Evolutionary conservation across 805 yeast species (phyloP).

Genomic region (Metschnikowia matae): DNA sequence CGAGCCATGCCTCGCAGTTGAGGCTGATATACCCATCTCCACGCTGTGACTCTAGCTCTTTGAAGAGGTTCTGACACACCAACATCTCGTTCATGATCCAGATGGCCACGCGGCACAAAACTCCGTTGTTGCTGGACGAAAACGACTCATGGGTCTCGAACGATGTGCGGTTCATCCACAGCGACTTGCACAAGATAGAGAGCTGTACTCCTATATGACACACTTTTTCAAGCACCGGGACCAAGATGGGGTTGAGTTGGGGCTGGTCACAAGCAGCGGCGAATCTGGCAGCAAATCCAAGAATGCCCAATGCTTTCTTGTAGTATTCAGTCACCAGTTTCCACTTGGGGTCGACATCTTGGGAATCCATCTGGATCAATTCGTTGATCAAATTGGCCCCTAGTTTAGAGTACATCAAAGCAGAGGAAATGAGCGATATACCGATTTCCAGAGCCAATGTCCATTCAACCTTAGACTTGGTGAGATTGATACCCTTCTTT

Average conservation of each 20-base stretch:
- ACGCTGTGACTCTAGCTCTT: constrained; percentile 1
- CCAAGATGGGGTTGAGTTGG: constrained; percentile 6
- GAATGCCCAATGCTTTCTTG: constrained; percentile 28
- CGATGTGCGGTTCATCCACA: constrained; percentile 31
- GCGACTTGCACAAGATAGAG: constrained; percentile 36
- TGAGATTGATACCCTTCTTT: neutral
- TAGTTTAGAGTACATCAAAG: constrained; percentile 28
- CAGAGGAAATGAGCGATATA: constrained; percentile 20
- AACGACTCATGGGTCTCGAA: constrained; percentile 9
- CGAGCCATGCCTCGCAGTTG: constrained; percentile 22
- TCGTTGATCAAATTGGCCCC: constrained; percentile 36
- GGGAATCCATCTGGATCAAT: constrained; percentile 25
- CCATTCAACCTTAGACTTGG: constrained; percentile 22
- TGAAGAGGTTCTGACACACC: constrained; percentile 20
- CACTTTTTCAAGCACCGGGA: constrained; percentile 18
- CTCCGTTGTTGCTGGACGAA: constrained; percentile 31
- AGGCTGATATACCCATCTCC: constrained; percentile 1
- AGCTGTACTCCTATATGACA: constrained; percentile 33
- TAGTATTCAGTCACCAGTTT: constrained; percentile 31
- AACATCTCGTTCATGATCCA: constrained; percentile 33
- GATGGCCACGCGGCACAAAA: constrained; percentile 43
- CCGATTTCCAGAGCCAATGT: constrained; percentile 29
- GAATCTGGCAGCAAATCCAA: constrained; percentile 22
- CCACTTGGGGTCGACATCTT: constrained; percentile 30
- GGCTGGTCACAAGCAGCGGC: neutral